Evolutionary conservation across 2,329 filamentous ascomycete genomes (phyloP).

Genomic region (Lachnellula subtilissima): DNA sequence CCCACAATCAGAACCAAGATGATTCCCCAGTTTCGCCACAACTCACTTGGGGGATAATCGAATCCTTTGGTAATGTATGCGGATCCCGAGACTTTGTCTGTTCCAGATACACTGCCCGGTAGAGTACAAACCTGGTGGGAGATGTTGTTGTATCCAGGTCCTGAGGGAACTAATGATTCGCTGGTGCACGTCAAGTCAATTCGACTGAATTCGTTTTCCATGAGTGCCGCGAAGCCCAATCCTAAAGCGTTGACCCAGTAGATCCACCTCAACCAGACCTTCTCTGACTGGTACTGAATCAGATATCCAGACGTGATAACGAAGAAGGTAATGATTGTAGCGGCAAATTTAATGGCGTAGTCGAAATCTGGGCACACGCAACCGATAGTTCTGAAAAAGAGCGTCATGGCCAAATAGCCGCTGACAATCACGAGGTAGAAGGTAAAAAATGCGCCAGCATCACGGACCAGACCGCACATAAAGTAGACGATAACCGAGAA

Average conservation of each 20-base stretch:
- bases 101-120: constrained; percentile 64
- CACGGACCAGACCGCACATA: constrained; percentile 64
- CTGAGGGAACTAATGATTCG: constrained; percentile 65
- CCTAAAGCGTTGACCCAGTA: constrained; percentile 73
- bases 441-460: constrained; percentile 72
- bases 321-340: constrained; percentile 75
- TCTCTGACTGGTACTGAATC: constrained; percentile 71
- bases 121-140: constrained; percentile 78
- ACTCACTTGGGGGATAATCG: constrained; percentile 58
- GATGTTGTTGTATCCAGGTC: constrained; percentile 65
- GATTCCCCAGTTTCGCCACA: constrained; percentile 84
- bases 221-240: constrained; percentile 69
- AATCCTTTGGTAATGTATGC: constrained; percentile 67
- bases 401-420: constrained; percentile 67
- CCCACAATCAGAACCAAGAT: constrained; percentile 69
- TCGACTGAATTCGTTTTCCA: constrained; percentile 79
- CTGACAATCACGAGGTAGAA: constrained; percentile 68
- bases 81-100: constrained; percentile 55
- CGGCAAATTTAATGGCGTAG: constrained; percentile 77
- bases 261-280: constrained; percentile 76
- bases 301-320: constrained; percentile 78
- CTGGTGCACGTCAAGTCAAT: constrained; percentile 64
- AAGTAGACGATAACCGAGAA: constrained; percentile 77
- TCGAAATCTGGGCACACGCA: constrained; percentile 77
- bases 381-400: constrained; percentile 72